phyloP scores from a whole-genome alignment of 352 stramenopile species.

The Globisporangium lucens region DNA sequence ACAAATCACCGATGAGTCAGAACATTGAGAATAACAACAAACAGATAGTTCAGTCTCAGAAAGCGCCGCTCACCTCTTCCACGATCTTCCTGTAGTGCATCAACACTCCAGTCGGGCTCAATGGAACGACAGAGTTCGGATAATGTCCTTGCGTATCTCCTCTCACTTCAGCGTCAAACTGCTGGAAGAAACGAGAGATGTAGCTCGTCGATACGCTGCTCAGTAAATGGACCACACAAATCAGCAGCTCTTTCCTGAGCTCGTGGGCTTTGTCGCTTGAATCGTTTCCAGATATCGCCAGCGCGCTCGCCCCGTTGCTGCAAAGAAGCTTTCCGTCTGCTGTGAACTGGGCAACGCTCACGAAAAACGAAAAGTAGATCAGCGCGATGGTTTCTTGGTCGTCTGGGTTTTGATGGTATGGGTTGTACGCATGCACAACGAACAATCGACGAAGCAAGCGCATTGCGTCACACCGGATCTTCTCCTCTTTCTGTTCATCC shows the following conservation, averaged over 20 bases:
- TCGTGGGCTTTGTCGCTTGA: slow-evolving; percentile 19
- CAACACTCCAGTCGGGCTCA: slow-evolving; percentile 45
- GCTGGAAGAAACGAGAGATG: slow-evolving; percentile 42
- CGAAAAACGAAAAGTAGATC: slow-evolving; percentile 57
- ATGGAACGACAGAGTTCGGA: slow-evolving; percentile 4
- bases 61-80: slow-evolving; percentile 27
- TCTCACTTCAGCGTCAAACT: slow-evolving; percentile 8
- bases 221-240: slow-evolving; percentile 61
- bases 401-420: slow-evolving; percentile 30
- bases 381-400: slow-evolving; percentile 61
- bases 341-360: slow-evolving; percentile 43
- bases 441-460: slow-evolving; percentile 64
- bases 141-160: neutral
- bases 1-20: neutral
- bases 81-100: slow-evolving; percentile 49
- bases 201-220: slow-evolving; percentile 48
- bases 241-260: slow-evolving; percentile 57
- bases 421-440: slow-evolving; percentile 54
- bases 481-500: slow-evolving; percentile 60
- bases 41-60: neutral
- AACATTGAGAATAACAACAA: neutral
- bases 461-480: slow-evolving; percentile 48
- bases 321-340: slow-evolving; percentile 42
- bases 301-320: slow-evolving; percentile 6
- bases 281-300: neutral